These are phyloP conservation scores for Cyclotella choctawhatcheeana DNA, from an alignment of 108 stramenopile genomes.

Conservation along the genomic window DNA sequence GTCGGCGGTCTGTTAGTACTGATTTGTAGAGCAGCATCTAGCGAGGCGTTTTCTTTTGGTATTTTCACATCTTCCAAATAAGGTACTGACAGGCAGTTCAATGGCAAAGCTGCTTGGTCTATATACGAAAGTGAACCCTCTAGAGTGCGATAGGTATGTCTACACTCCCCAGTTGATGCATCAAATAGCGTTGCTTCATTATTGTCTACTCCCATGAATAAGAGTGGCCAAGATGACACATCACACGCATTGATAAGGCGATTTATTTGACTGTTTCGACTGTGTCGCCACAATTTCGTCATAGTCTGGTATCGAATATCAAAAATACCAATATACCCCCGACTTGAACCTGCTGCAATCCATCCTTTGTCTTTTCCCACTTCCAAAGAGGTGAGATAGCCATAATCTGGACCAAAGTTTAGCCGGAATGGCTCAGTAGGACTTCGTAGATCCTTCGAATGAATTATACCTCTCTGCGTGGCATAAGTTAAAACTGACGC, in stretches of 20 bases:
- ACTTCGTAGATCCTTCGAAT: constrained; percentile 83
- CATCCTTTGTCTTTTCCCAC: constrained; percentile 89
- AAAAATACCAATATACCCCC: constrained; percentile 74
- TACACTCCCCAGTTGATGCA: constrained; percentile 75
- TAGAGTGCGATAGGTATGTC: constrained; percentile 82
- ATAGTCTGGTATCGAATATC: constrained; percentile 83
- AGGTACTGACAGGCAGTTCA: constrained; percentile 45
- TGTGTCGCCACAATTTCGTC: constrained; percentile 92
- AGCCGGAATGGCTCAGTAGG: constrained; percentile 80
- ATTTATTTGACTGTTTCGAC: constrained; percentile 72
- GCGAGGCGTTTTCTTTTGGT: constrained; percentile 17
- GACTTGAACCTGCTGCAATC: constrained; percentile 85
- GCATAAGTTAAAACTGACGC: constrained; percentile 86
- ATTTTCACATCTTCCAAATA: constrained; percentile 50
- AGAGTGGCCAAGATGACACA: constrained; percentile 67
- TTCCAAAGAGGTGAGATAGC: constrained; percentile 86
- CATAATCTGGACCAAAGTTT: constrained; percentile 81
- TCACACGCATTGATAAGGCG: constrained; percentile 85
- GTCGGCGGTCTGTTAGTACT: constrained; percentile 26
- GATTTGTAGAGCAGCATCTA: constrained; percentile 31
- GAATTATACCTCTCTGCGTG: constrained; percentile 80
- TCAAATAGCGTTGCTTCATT: constrained; percentile 95
- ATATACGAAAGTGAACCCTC: constrained; percentile 53
- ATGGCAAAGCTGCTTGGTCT: constrained; percentile 45
- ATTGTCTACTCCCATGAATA: constrained; percentile 86